Evolutionary conservation across 176 grass and related monocot species (phyloP).

Genomic region (Tillandsia fasciculata): DNA sequence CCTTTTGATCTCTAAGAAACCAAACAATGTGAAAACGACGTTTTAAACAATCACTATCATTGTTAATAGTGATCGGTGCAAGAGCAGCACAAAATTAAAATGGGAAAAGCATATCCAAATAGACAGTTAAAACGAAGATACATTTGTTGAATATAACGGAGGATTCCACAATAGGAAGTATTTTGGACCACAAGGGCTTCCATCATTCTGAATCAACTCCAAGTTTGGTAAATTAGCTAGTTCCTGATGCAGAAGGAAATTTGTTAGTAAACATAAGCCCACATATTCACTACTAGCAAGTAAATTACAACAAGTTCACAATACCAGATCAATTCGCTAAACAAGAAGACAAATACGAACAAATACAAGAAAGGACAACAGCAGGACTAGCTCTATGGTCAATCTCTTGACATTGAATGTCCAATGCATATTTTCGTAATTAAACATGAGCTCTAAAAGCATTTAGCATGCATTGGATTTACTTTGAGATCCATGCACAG

Average conservation of each 20-base stretch:
- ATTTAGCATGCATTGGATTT: no score
- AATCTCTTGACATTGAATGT: no score
- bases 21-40: slow-evolving; percentile 9
- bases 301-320: no score
- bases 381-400: no score
- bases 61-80: not conserved
- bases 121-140: not conserved
- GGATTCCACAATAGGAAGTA: slow-evolving; percentile 95
- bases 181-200: slow-evolving; percentile 73
- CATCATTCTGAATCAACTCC: slow-evolving; percentile 79
- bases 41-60: not conserved
- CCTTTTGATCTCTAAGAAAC: slow-evolving; percentile 23
- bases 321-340: no score
- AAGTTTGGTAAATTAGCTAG: slow-evolving; percentile 59
- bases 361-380: no score
- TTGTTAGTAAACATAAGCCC: slow-evolving; percentile 6
- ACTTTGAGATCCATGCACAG: no score
- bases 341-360: no score
- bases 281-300: not conserved
- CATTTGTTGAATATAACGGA: slow-evolving; percentile 33
- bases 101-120: not conserved
- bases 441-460: no score
- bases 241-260: slow-evolving; percentile 40
- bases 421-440: no score
- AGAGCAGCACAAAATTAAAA: not conserved